Percentiles rank a stretch among this genome's conserved stretches.
These are phyloP conservation scores for Guillardia theta DNA, from an alignment of 78 protist genomes.

Conservation along the genomic window DNA sequence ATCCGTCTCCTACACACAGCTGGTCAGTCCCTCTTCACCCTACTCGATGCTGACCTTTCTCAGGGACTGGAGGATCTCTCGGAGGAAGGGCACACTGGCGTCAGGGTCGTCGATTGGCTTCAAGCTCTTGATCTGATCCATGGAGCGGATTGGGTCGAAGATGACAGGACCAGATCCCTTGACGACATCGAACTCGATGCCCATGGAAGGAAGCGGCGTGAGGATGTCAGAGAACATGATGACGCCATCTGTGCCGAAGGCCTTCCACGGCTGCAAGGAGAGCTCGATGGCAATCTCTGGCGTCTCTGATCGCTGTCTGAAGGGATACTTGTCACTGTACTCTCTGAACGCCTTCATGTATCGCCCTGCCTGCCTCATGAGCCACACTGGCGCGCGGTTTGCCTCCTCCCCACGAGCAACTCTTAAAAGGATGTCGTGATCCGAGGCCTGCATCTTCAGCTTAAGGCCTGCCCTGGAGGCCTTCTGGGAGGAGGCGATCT, in stretches of 20 bases:
- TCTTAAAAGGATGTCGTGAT: not conserved
- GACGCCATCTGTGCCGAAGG: constrained; percentile 46
- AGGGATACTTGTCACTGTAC: not conserved
- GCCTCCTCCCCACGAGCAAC: constrained; percentile 70
- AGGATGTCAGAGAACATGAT: constrained; percentile 54
- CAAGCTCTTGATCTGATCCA: not conserved
- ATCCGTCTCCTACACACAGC: not conserved
- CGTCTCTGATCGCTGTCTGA: constrained; percentile 42
- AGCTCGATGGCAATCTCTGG: constrained; percentile 29
- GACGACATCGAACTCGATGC: constrained; percentile 45
- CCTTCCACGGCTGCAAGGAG: constrained; percentile 39
- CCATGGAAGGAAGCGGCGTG: constrained; percentile 44
- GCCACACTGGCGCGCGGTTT: constrained; percentile 87
- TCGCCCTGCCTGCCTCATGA: constrained; percentile 95
- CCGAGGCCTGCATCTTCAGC: no score
- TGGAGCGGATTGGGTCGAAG: constrained; percentile 25
- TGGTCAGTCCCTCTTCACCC: not conserved
- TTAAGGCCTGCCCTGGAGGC: no score
- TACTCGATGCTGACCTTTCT: not conserved
- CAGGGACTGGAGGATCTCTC: not conserved
- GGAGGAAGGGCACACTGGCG: not conserved
- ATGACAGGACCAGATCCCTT: constrained; percentile 31
- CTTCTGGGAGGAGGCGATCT: no score
- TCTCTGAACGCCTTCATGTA: constrained; percentile 64
- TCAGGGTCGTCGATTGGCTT: not conserved